Evolutionary conservation across 257 asterid species (phyloP), one percentile per base, ranked within the genome.

Genomic region (Ligustrum vulgare): DNA sequence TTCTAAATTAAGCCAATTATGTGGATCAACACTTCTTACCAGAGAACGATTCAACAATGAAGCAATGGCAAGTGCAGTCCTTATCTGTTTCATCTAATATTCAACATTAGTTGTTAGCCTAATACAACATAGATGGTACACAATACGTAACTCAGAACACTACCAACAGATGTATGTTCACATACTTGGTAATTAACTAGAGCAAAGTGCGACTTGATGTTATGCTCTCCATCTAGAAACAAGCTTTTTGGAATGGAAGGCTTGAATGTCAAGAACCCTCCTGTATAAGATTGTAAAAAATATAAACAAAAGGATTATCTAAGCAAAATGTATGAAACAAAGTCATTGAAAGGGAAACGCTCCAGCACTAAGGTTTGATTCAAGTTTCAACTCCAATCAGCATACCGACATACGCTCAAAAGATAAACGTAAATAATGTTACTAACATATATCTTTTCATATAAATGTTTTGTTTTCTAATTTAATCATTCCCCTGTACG

Each of bases 171-270:
- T 23, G 65, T 70, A 63, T 10, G 66, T 6, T 28, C 67, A 69
- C 94, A 37, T 89, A 95, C 99, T 87, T 95, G 99, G 83, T 93
- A 93, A 85, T 95, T 91, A 72, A 95, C 88, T 49, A 95, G 96
- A 81, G 94, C 82, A 79, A 95, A 95, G 89, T 95, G 99, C 62
- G 99, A 86, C 39, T 90, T 93, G 45, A 95, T 74, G 83, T 82
- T 87, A 77, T 95, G 97, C 73, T 82, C 89, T 81, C 97, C 99
- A 67, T 91, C 97, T 79, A 95, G 91, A 83, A 95, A 58, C 89
- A 95, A 87, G 78, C 73, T 89, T 92, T 93, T 95, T 25, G 99
- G 98, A 69, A 95, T 90, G 69, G 83, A 83, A 36, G 99, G 94
- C 81, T 87, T 95, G 80, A 93, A 95, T 80, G 97, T 67, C 87